Base-by-base conservation (phyloP, 352 stramenopile species). In the Thalassiosira hispida region DNA sequence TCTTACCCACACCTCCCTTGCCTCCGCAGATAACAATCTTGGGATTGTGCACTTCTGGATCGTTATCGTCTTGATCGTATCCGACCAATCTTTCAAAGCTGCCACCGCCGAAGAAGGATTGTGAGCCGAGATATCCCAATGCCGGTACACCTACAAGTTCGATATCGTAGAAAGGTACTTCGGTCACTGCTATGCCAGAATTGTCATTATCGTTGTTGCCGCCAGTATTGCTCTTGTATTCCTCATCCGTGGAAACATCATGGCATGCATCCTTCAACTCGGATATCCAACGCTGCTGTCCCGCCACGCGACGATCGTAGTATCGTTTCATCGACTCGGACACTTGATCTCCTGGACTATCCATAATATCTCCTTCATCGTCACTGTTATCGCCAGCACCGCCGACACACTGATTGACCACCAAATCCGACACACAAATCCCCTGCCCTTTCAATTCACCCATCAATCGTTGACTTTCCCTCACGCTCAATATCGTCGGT, bases 1-100 rank as follows among this genome's bases (percentile, higher is more conserved):
- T 97, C 64, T 97, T 97, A 29, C 93, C 94, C 11, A 96, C 93
- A 29, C 94, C 94, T 27, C 94, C 94, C 73, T 97, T 97, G 25
- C 94, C 94, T 18, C 94, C 94, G 66, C 94, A 95, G 68, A 97
- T 95, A 1, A 96, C 70, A 49, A 95, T 85, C 61, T 85, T 91
- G 27, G 79, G 73, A 61, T 87, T 73, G 60, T 79, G 52, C 1
- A 23, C 44, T n/a, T 56, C 20, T 25, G 63, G 42, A 62, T 60
- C 65, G 31, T 52, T 18, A 25, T 84, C 57, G 47, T 80, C 51
- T 69, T 70, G 33, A 55, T 82, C 59, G 23, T 73, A 82, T 33
- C 60, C 65, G 56, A 92, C 83, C 2, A 93, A 52, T 66, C 83
- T 56, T 9, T 65, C 11, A 73, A 92, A 91, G 44, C 14, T 20